A percentile compares a stretch with the other conserved stretches of the same genome.
Evolutionary conservation across 2,329 filamentous ascomycete species (phyloP).

Genomic region (Thelonectria rubi): DNA sequence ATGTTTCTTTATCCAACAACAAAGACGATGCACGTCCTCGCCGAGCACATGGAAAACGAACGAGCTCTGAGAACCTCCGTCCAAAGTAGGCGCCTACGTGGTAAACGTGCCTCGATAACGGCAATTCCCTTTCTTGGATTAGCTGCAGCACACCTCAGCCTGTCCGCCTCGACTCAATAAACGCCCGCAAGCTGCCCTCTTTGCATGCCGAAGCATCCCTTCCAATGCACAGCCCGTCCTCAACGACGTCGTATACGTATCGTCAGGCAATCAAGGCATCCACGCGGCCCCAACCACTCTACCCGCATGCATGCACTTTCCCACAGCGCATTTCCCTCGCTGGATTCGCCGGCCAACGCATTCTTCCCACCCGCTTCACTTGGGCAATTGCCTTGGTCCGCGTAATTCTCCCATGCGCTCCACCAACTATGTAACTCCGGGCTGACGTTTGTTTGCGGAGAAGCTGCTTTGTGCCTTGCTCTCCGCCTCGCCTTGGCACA

Average conservation of each 20-base stretch:
- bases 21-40: too few relatives aligned
- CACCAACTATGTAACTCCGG: constrained; percentile 6
- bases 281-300: too few relatives aligned
- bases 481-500: constrained; percentile 20
- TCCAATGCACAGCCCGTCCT: neutral
- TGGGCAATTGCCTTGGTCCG: neutral
- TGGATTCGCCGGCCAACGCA: neutral
- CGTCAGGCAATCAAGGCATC: neutral
- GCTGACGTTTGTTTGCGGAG: too few relatives aligned
- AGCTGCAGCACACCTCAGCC: neutral
- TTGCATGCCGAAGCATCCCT: neutral
- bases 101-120: neutral
- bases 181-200: neutral
- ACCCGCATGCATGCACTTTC: neutral
- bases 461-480: constrained; percentile 15
- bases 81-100: neutral
- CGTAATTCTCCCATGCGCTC: constrained; percentile 4
- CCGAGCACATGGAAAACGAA: neutral
- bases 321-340: neutral
- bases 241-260: neutral
- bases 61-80: neutral
- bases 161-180: neutral
- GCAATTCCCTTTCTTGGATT: neutral
- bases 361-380: neutral
- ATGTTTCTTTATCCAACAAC: too few relatives aligned